Evolutionary conservation across 2,329 filamentous ascomycete species (phyloP).

Genomic region (Ceratocystis colombiana): DNA sequence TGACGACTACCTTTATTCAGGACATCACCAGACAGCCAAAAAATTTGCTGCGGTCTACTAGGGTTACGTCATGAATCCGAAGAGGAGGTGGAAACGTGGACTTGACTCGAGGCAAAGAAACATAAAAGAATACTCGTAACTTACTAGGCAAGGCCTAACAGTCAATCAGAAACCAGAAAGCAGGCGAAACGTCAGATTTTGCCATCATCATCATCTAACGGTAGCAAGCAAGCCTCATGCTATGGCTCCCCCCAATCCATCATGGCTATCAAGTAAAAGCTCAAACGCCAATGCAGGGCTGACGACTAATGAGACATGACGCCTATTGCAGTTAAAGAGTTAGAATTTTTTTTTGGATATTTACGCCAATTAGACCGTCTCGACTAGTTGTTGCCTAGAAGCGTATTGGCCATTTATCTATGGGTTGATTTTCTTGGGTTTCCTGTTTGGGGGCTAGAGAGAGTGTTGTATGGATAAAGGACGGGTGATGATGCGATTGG

Average conservation of each 20-base stretch:
- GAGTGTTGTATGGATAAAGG: too few species aligned
- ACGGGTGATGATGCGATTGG: too few species aligned
- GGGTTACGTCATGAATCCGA: neutral
- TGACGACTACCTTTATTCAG: neutral
- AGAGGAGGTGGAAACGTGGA: too few species aligned
- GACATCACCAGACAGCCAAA: neutral
- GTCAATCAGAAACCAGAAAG: too few species aligned
- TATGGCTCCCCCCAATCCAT: neutral
- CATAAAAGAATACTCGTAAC: too few species aligned
- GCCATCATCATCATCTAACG: neutral
- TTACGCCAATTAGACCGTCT: neutral
- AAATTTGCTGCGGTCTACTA: neutral
- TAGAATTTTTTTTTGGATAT: neutral
- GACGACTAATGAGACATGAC: neutral
- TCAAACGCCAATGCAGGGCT: conserved; percentile 1
- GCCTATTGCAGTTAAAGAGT: neutral
- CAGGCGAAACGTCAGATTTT: neutral
- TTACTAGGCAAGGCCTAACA: too few species aligned
- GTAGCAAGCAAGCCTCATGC: neutral
- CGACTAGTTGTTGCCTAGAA: neutral
- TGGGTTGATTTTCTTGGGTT: too few species aligned
- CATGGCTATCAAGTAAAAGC: neutral
- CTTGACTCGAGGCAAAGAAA: neutral
- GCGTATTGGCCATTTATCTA: too few species aligned
- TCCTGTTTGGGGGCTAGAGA: too few species aligned